Evolutionary conservation across 139 green algal species (phyloP), one percentile per base, ranked within the genome.

Genomic region (Chlamydomonas incerta): DNA sequence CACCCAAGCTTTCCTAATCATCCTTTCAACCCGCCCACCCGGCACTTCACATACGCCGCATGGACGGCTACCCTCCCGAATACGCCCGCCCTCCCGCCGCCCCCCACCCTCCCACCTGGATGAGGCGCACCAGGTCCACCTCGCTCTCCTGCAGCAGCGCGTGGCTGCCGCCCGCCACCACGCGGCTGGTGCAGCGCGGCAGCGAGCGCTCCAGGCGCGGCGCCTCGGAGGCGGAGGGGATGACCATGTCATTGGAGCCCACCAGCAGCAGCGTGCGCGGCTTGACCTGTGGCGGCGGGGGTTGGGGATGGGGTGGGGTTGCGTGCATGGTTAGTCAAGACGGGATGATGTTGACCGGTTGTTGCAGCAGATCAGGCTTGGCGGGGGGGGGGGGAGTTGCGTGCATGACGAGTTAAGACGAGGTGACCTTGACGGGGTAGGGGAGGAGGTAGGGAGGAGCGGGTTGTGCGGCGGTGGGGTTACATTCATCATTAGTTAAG

Each of bases 101-200:
- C 41, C 31, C 17, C 31, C n/a, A 20, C 46, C 71, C 34, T 34
- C 34, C 57, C 34, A 82, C 74, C 74, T 95, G 60, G 75, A 98
- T 52, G 21, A 98, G 92, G 9, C 74, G 37, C 0, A 88, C 77
- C 69, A 99, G 81, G 72, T 97, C 87, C 18, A 98, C 81, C n/a
- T 92, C 92, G 0, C 87, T 90, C 87, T 98, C 93, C 90, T 96
- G 92, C 79, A 99, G 90, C 88, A 98, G 76, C 1, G 95, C 95
- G 87, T 98, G 96, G 62, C 90, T 93, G 57, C 89, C 68, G 18
- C 91, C 88, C 28, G 41, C 33, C 73, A 95, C 60, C 62, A 91
- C 34, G 11, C 57, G 20, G 17, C 88, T 74, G 6, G 80, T 74
- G 57, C 81, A 91, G 17, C 94, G 82, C 0, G 92, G 91, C 84